phyloP scores from a whole-genome alignment of 139 green algal species.

The Protoeuglena noctilucae region DNA sequence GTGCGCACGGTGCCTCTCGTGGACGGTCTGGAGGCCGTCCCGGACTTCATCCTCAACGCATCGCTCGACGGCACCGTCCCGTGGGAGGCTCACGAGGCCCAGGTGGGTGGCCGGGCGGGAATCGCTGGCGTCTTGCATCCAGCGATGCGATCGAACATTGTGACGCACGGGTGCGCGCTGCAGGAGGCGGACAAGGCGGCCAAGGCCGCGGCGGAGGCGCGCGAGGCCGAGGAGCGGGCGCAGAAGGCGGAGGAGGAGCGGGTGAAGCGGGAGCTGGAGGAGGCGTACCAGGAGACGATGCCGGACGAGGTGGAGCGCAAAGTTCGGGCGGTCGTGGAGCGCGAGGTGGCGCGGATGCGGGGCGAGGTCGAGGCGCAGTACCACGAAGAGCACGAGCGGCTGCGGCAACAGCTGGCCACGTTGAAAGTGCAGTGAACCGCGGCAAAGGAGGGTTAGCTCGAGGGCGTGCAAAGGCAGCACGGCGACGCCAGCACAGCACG shows the following conservation, averaged over 20 bases:
- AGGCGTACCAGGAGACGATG: slow-evolving; percentile 33
- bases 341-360: slow-evolving; percentile 18
- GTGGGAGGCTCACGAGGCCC: slow-evolving; percentile 20
- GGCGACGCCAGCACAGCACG: too few relatives aligned
- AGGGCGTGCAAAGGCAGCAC: too few relatives aligned
- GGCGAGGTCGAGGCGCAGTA: slow-evolving; percentile 7
- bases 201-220: slow-evolving; percentile 9
- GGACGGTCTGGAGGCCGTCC: slow-evolving; percentile 23
- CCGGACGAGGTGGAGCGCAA: slow-evolving; percentile 36
- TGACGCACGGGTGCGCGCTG: slow-evolving; percentile 1
- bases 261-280: slow-evolving; percentile 23
- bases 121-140: neutral
- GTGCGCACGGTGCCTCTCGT: slow-evolving; percentile 21
- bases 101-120: neutral
- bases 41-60: too few relatives aligned
- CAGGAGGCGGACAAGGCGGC: slow-evolving; percentile 5
- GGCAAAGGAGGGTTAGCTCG: too few relatives aligned
- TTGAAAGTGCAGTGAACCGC: too few relatives aligned
- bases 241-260: slow-evolving; percentile 12
- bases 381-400: slow-evolving; percentile 1
- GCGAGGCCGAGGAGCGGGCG: slow-evolving; percentile 19
- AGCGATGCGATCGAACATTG: slow-evolving; percentile 1
- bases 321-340: slow-evolving; percentile 21
- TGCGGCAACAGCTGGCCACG: too few relatives aligned
- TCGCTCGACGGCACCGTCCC: too few relatives aligned